These are phyloP conservation scores for Stagonosporopsis rhizophila DNA, from an alignment of 2,329 filamentous ascomycete species.

Conservation along the genomic window DNA sequence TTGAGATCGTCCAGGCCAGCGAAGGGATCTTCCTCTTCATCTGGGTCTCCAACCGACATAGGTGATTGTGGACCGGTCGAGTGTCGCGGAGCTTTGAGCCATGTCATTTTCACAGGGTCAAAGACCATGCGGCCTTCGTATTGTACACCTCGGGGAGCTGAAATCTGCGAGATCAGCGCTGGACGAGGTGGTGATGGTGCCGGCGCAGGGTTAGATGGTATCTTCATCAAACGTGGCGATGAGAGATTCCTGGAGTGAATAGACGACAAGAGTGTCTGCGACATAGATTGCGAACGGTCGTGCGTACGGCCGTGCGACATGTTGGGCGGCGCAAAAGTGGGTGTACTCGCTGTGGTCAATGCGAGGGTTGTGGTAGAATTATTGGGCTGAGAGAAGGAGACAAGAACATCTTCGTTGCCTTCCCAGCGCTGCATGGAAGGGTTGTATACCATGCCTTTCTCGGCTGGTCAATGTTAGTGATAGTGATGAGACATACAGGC, in stretches of 20 bases:
- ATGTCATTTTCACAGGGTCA: conserved; percentile 96
- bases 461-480: conserved; percentile 60
- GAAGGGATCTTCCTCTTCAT: conserved; percentile 92
- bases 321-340: conserved; percentile 47
- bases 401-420: conserved; percentile 88
- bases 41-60: conserved; percentile 65
- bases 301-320: conserved; percentile 40
- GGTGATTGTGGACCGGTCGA: conserved; percentile 48
- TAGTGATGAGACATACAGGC: conserved; percentile 6
- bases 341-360: conserved; percentile 49
- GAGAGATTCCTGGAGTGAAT: conserved; percentile 48
- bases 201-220: conserved; percentile 54
- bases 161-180: conserved; percentile 91
- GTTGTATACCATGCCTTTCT: conserved; percentile 97
- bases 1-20: conserved; percentile 93
- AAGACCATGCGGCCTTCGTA: conserved; percentile 99
- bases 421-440: conserved; percentile 88
- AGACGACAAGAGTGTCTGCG: conserved; percentile 52
- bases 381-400: conserved; percentile 68
- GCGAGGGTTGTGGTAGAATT: conserved; percentile 57
- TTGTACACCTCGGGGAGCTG: conserved; percentile 80
- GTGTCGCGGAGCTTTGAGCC: conserved; percentile 74
- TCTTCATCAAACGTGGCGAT: conserved; percentile 40
- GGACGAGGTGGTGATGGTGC: conserved; percentile 62
- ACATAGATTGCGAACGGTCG: conserved; percentile 47